Conservation (phyloP, 148 eudicot species). For the Arbutus unedo region DNA sequence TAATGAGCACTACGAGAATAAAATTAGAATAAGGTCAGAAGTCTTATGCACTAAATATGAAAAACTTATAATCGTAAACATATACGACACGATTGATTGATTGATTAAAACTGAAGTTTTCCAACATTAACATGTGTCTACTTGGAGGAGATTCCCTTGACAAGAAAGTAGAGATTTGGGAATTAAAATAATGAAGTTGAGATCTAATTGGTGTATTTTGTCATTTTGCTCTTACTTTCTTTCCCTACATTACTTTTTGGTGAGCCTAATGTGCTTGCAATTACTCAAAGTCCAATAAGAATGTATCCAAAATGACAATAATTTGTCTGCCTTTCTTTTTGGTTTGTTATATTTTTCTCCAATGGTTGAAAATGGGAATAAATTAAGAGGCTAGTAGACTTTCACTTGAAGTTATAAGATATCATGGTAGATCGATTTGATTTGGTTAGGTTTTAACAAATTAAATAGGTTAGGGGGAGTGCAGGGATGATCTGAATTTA, state of each 20-base stretch:
- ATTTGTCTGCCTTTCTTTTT: neutral
- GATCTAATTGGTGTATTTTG: neutral
- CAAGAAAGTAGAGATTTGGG: neutral
- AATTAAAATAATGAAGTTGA: neutral
- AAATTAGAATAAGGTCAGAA: too few species aligned
- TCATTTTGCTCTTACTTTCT: neutral
- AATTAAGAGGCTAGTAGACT: too few species aligned
- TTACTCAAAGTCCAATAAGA: neutral
- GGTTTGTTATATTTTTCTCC: too few species aligned
- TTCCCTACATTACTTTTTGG: neutral
- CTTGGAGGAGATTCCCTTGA: neutral
- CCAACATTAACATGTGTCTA: neutral
- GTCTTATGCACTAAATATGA: too few species aligned
- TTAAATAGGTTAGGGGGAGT: too few species aligned
- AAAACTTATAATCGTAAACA: too few species aligned
- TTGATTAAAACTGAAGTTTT: neutral
- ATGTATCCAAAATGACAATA: neutral
- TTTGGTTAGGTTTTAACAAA: too few species aligned
- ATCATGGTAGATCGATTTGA: too few species aligned
- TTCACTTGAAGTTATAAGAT: too few species aligned
- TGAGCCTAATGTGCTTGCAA: neutral
- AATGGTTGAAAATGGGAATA: too few species aligned
- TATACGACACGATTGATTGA: neutral
- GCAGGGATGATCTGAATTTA: too few species aligned
- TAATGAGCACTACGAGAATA: too few species aligned